Evolutionary conservation across 208 protist species (phyloP).

Genomic region (Wallacemonas sp.): DNA sequence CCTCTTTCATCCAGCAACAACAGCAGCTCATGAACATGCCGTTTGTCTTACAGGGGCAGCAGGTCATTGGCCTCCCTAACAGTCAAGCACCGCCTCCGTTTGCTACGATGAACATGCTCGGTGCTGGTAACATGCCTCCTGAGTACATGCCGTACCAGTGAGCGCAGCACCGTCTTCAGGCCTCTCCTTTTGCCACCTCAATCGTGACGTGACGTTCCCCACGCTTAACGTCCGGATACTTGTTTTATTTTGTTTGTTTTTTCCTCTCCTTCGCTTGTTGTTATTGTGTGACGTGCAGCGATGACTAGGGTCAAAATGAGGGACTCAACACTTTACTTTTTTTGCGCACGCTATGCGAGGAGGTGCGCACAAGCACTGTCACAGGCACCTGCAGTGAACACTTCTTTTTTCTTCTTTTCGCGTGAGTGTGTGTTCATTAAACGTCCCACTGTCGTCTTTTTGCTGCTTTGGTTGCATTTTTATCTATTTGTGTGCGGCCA

Average conservation of each 20-base stretch:
- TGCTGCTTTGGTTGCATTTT: background rate
- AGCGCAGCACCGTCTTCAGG: no score
- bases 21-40: slow-evolving; percentile 62
- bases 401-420: slow-evolving; percentile 21
- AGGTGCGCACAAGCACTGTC: background rate
- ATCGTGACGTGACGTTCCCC: no score
- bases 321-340: slow-evolving; percentile 12
- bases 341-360: background rate
- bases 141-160: slow-evolving; percentile 22
- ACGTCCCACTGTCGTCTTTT: background rate
- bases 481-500: background rate
- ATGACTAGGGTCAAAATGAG: no score
- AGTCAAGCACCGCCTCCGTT: slow-evolving; percentile 28
- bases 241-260: slow-evolving; percentile 3
- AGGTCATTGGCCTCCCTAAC: slow-evolving; percentile 60
- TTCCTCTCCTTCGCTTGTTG: background rate
- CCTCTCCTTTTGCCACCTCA: background rate
- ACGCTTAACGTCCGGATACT: background rate
- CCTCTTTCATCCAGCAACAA: slow-evolving; percentile 45
- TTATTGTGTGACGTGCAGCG: slow-evolving; percentile 14
- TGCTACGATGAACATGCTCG: slow-evolving; percentile 45
- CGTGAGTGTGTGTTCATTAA: slow-evolving; percentile 4
- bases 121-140: slow-evolving; percentile 5
- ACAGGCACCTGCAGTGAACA: no score
- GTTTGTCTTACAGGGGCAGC: slow-evolving; percentile 68